Base-by-base conservation (phyloP, 495 filamentous ascomycete species). In the Hyaloscypha finlandica region DNA sequence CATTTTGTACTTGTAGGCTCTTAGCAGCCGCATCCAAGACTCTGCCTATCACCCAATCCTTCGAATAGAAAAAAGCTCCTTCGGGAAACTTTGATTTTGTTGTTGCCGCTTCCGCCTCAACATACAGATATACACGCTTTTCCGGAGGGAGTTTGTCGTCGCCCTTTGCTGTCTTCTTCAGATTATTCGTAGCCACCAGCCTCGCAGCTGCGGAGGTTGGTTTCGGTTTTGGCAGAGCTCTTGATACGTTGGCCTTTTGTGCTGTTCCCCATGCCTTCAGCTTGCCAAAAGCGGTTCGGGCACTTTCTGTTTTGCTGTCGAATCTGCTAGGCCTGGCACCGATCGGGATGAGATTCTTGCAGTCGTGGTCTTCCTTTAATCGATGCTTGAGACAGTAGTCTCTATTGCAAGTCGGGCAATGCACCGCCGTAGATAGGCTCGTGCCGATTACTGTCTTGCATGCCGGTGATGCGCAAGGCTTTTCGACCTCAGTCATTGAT, bases 381-480 rank as follows among this genome's bases (percentile, higher is more conserved):
- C 95, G 90, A 79, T 99, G 95, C 70, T 92, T 90, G 61, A 98
- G 87, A 75, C 95, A 99, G 83, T 98, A 98, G 70, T 90, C 81
- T 66, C 90, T 81, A 72, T 91, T 92, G 76, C 95, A 99, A 48
- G 81, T 85, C 1, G 83, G 71, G 78, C 95, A 99, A 71, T 90
- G 90, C 2, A 97, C 92, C 61, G 86, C 92, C 2, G 92, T 88
- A 25, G 88, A 87, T 33, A 89, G 85, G 35, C 88, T 78, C 0
- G 93, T 97, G 69, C 95, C 90, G 78, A 99, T 88, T 30, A 87
- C 81, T 0, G 92, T 94, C 76, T 96, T 97, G 83, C 95, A 99
- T 29, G 76, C 75, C 31, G 88, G 77, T 54, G 87, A 83, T 31
- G 89, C 86, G 83, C 95, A 99, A 71, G 91, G 88, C 42, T 81